These are phyloP conservation scores for Protomyces inouyei DNA, from an alignment of 1,139 yeast genomes.

Conservation along the genomic window DNA sequence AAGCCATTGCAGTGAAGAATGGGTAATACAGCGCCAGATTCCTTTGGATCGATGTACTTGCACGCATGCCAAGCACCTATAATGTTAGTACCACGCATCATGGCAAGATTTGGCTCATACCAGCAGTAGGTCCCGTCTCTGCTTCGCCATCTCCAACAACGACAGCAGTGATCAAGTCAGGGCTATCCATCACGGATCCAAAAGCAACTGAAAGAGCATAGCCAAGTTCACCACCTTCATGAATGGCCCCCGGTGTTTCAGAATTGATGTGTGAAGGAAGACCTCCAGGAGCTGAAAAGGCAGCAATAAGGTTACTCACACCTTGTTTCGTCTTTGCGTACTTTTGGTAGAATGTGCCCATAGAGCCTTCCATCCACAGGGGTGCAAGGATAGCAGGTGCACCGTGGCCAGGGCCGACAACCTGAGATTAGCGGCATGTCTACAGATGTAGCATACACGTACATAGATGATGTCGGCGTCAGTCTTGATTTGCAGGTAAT, in stretches of 20 bases:
- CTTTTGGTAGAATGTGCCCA: constrained; percentile 30
- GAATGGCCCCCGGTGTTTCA: constrained; percentile 34
- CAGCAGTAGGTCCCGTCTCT: constrained; percentile 34
- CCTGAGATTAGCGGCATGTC: no score
- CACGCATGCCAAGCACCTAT: constrained; percentile 33
- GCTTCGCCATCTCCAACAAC: constrained; percentile 34
- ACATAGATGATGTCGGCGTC: constrained; percentile 31
- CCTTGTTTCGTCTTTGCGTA: constrained; percentile 31
- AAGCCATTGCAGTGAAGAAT: constrained; percentile 34
- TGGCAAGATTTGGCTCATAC: no score
- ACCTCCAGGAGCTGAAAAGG: constrained; percentile 34
- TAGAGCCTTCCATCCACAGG: constrained; percentile 33
- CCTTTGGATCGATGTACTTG: constrained; percentile 34
- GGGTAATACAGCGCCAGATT: constrained; percentile 34
- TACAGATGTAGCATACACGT: no score
- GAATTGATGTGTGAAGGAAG: constrained; percentile 34
- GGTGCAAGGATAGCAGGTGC: constrained; percentile 34
- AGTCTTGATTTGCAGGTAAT: constrained; percentile 31
- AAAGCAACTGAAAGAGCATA: constrained; percentile 34
- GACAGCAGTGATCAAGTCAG: constrained; percentile 32
- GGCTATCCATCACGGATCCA: constrained; percentile 34
- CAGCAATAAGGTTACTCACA: constrained; percentile 29
- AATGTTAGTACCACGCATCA: no score
- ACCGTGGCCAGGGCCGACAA: constrained; percentile 34
- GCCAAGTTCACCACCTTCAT: constrained; percentile 35